phyloP scores from a whole-genome alignment of 345 rosid genomes.

The Melaleuca quinquenervia region DNA sequence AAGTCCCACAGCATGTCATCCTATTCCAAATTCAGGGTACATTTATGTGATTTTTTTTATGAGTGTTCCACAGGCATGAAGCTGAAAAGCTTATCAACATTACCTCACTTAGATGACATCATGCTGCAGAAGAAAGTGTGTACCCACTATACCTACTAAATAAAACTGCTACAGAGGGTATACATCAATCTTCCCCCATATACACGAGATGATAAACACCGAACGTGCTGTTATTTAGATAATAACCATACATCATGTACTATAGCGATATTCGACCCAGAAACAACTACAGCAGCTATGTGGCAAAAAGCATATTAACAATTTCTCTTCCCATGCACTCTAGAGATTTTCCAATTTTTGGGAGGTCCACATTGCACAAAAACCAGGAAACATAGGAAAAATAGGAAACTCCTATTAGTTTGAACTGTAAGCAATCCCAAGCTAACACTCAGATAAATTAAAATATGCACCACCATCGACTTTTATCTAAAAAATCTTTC shows the following conservation, averaged over 20 bases:
- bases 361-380: background rate
- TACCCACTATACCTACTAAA: background rate
- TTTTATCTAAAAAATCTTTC: background rate
- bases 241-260: background rate
- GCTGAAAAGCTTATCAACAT: background rate
- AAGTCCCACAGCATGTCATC: background rate
- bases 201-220: background rate
- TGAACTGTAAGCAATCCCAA: background rate
- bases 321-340: background rate
- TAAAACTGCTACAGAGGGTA: background rate
- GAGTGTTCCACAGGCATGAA: background rate
- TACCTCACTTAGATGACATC: background rate
- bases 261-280: background rate
- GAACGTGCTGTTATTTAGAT: background rate
- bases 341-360: background rate
- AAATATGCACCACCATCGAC: background rate
- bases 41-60: background rate
- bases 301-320: background rate
- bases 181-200: background rate
- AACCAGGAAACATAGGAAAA: background rate
- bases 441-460: background rate
- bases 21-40: background rate
- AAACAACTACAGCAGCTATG: background rate
- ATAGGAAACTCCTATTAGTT: background rate
- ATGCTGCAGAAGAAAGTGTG: background rate